Conservation (phyloP, 2,329 filamentous ascomycete species). For the Aspergillus jensenii region DNA sequence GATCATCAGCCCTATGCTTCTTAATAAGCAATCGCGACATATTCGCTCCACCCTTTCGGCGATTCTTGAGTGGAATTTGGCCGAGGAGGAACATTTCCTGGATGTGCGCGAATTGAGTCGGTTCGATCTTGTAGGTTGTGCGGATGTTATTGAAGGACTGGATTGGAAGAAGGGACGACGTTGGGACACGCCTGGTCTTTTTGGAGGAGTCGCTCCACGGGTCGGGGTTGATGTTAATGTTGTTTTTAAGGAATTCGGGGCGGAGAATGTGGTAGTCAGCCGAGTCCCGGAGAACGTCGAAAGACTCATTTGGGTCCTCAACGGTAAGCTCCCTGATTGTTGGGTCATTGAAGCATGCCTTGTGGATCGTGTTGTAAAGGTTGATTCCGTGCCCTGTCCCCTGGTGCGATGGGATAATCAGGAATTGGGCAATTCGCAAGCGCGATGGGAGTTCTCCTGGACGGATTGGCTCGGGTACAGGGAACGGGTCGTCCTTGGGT, state of each 20-base stretch:
- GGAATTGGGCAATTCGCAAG: slow-evolving; percentile 86
- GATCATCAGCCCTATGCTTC: slow-evolving; percentile 48
- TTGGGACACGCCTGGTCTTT: slow-evolving; percentile 44
- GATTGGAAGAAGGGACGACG: slow-evolving; percentile 55
- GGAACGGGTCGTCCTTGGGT: slow-evolving; percentile 44
- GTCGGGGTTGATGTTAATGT: slow-evolving; percentile 50
- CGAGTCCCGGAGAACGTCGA: slow-evolving; percentile 64
- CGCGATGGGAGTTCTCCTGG: slow-evolving; percentile 69
- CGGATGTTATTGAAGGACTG: slow-evolving; percentile 52
- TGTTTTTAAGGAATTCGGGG: slow-evolving; percentile 49
- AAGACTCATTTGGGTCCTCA: slow-evolving; percentile 80
- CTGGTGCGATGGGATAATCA: slow-evolving; percentile 87
- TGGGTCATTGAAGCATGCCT: slow-evolving; percentile 63
- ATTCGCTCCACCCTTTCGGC: slow-evolving; percentile 50
- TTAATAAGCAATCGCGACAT: slow-evolving; percentile 52
- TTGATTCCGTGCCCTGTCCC: slow-evolving; percentile 73
- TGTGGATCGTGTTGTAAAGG: slow-evolving; percentile 79
- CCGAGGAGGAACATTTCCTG: slow-evolving; percentile 63
- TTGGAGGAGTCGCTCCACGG: slow-evolving; percentile 34
- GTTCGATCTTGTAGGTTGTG: slow-evolving; percentile 56
- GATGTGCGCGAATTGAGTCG: slow-evolving; percentile 62
- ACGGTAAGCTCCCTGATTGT: slow-evolving; percentile 83
- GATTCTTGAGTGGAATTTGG: slow-evolving; percentile 51
- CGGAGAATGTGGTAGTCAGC: slow-evolving; percentile 60
- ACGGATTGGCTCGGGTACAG: slow-evolving; percentile 42